Base-by-base conservation (phyloP, 139 green algal species). In the Picochlorum sp. region DNA sequence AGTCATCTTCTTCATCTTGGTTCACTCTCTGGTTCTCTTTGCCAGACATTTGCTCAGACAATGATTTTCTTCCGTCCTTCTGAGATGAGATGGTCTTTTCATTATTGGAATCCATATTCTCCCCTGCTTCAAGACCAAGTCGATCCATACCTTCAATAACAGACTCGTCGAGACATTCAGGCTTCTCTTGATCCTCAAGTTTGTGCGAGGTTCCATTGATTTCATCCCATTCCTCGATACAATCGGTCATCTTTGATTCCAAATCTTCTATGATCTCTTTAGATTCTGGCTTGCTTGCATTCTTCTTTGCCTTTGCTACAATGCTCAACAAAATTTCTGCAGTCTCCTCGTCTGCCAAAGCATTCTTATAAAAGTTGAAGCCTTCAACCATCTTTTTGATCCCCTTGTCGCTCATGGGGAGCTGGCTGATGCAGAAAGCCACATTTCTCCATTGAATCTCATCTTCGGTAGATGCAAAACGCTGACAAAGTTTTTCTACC, bases 391-490 rank as follows among this genome's bases (percentile, higher is more conserved):
- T 57, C 24, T 70, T 72, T 29, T 79, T 75, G 59, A 91, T 43
- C 8, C 77, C 85, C 68, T 91, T 94, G 33, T 97, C 90, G 13
- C 65, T 86, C 61, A 90, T 72, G 2, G 57, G 71, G 44, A 97
- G 67, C 73, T 83, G 73, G 0, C 55, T 66, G 7, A 96, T 60
- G 74, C 87, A 96, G 69, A 85, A 91, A n/a, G 85, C 87, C 25
- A 97, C 69, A 53, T 81, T 68, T 35, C 80, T 78, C 88, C 80
- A 91, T 64, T 89, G 73, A 12, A 29, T 32, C 10, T 24, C 25
- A 32, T 75, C 58, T 20, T 70, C 40, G 24, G 33, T 55, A 45
- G 56, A 33, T 16, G 63, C 62, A 62, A 89, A 88, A 22, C 86
- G 73, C 44, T 75, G 59, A 57, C 67, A 81, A 51, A 95, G 73